Percentiles rank a stretch among this genome's conserved stretches.
phyloP scores from a whole-genome alignment of 768 basidiomycete species.

The Flagelloscypha sp. region DNA sequence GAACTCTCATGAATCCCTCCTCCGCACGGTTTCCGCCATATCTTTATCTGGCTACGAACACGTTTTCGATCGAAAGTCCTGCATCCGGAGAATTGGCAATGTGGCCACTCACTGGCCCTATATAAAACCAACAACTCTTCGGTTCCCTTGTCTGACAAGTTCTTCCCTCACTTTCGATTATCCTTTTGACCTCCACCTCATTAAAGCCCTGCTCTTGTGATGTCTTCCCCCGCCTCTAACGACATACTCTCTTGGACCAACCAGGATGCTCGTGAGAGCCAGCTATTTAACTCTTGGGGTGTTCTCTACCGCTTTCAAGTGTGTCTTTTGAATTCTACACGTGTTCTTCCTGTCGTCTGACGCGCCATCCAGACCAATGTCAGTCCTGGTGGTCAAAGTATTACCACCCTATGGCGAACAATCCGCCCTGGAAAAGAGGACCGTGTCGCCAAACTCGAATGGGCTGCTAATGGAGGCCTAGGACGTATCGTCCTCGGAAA shows the following conservation, averaged over 20 bases:
- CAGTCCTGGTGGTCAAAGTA: constrained; percentile 52
- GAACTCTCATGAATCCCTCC: too few species aligned
- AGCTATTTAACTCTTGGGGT: constrained; percentile 75
- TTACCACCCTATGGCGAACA: constrained; percentile 74
- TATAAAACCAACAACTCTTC: too few species aligned
- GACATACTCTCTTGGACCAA: constrained; percentile 84
- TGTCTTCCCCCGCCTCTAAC: constrained; percentile 42
- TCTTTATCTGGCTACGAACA: too few species aligned
- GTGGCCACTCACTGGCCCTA: too few species aligned
- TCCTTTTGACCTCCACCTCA: constrained; percentile 15
- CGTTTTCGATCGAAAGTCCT: too few species aligned
- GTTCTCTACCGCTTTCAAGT: constrained; percentile 78
- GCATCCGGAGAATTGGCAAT: too few species aligned
- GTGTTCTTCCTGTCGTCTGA: constrained; percentile 19
- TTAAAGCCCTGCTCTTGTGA: constrained; percentile 17
- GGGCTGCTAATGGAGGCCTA: constrained; percentile 74
- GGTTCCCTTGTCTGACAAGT: too few species aligned
- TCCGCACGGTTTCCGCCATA: too few species aligned
- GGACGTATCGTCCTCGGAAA: constrained; percentile 83
- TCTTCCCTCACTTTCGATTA: constrained; percentile 20
- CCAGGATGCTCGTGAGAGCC: constrained; percentile 77
- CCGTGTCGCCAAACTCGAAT: constrained; percentile 81
- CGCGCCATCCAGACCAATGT: constrained; percentile 50
- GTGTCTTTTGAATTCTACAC: too few species aligned
- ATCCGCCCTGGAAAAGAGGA: constrained; percentile 82